Evolutionary conservation across 306 rosid genomes (phyloP), one percentile per base, ranked within the genome.

Genomic region (Cyclanthera cordifolia): DNA sequence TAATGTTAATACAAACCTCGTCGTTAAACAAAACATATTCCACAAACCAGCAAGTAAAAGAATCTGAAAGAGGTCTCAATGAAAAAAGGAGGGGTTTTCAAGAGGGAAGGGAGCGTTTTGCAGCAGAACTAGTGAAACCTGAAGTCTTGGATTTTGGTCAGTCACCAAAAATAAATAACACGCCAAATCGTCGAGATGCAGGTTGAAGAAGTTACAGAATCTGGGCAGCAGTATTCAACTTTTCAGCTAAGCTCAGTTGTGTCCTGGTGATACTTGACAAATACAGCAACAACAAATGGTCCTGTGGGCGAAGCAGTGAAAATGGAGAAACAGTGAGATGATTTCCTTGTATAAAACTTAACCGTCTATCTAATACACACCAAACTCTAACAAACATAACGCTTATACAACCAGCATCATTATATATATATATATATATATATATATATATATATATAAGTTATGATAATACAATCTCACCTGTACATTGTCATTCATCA

Each of bases 161-260:
- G 8, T 37, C 43, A 69, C 73, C 61, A 69, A 34, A 69, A 34
- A 50, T 8, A 34, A 69, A 53, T 23, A 52, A 52, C 73, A 52
- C 73, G 37, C 30, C 24, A 65, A 65, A 14, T 43, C 70, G 6
- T 20, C 9, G 41, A 5, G 17, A 34, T 50, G 47, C 59, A 2
- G 51, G 50, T 51, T 28, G 34, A 28, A 9, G 49, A 6, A 61
- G 72, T 73, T 79, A 92, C 90, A 92, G 87, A 76, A 89, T 77
- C 80, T 92, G 96, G 32, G 97, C 97, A 48, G 97, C 96, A 0
- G 97, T 89, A 84, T 89, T 92, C 87, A 92, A 77, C 77, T 89
- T 92, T 69, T 91, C 97, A 3, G 96, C 97, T 72, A 89, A 76
- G 81, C 87, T 71, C 53, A 91, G 86, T 73, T 87, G 90, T 56